A percentile compares a stretch with the other conserved stretches of the same genome.
These are phyloP conservation scores for Bretschneidera sinensis DNA, from an alignment of 345 rosid genomes.

Conservation along the genomic window DNA sequence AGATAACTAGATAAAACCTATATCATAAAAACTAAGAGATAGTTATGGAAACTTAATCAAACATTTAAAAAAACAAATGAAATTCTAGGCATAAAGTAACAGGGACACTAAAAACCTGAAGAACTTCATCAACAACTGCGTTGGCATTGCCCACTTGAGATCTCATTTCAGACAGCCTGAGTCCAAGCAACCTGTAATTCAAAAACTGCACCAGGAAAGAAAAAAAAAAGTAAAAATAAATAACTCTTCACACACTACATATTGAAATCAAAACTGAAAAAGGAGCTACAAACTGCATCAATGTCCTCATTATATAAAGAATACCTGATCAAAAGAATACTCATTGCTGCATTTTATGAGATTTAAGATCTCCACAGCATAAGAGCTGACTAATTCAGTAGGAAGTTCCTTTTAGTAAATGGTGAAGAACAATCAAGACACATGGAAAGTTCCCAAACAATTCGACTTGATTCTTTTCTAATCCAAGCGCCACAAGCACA, in stretches of 20 bases:
- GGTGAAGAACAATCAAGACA: conserved; percentile 71
- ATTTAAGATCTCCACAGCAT: conserved; percentile 57
- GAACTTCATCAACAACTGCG: conserved; percentile 46
- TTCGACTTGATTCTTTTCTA: conserved; percentile 45
- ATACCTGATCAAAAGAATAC: conserved; percentile 67
- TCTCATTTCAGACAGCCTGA: conserved; percentile 53
- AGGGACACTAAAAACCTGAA: conserved; percentile 47
- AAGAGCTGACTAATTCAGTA: conserved; percentile 45
- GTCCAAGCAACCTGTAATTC: conserved; percentile 89
- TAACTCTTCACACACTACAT: conserved; percentile 1
- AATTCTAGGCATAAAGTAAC: conserved; percentile 10
- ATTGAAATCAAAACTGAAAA: neutral
- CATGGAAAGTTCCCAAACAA: conserved; percentile 35
- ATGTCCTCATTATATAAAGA: conserved; percentile 3
- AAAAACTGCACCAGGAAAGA: conserved; percentile 42
- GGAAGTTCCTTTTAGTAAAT: conserved; percentile 81
- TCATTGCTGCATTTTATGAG: conserved; percentile 70
- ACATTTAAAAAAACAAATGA: neutral
- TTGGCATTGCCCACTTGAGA: conserved; percentile 30
- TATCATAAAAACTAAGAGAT: too few species aligned
- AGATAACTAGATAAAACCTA: too few species aligned
- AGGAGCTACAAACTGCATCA: neutral
- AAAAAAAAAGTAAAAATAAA: conserved; percentile 3
- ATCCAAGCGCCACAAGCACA: conserved; percentile 59
- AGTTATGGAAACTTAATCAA: too few species aligned